A percentile compares a stretch with the other conserved stretches of the same genome.
Conservation (phyloP, 2,329 filamentous ascomycete species). For the Fusarium lateritium region DNA sequence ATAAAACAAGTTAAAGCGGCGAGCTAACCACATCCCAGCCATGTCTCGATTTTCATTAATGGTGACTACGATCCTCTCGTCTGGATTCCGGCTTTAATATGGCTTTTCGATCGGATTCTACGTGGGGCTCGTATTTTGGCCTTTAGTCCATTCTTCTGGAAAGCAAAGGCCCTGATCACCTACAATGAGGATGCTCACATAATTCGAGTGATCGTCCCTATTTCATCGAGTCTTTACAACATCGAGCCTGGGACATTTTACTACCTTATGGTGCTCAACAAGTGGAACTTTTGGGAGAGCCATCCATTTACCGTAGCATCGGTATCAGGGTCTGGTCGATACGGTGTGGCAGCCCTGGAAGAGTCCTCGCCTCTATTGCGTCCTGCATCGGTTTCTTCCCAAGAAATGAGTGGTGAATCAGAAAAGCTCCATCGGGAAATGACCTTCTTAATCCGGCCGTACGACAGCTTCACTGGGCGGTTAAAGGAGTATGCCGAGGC, state of each 20-base stretch:
- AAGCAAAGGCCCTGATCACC: neutral
- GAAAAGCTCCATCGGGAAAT: conserved; percentile 40
- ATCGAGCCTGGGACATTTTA: conserved; percentile 61
- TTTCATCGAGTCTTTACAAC: conserved; percentile 51
- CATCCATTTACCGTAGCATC: conserved; percentile 65
- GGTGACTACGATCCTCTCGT: conserved; percentile 60
- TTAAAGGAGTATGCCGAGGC: neutral
- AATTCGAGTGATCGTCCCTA: conserved; percentile 57
- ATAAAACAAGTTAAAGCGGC: accelerated
- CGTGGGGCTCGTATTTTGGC: neutral
- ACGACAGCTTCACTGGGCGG: conserved; percentile 59
- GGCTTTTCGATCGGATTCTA: conserved; percentile 1
- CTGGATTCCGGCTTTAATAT: conserved; percentile 2
- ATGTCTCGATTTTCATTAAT: conserved; percentile 65
- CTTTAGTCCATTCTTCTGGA: conserved; percentile 10
- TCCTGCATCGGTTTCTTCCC: accelerated
- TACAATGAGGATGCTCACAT: conserved; percentile 54
- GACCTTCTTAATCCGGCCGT: conserved; percentile 62
- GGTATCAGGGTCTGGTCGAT: conserved; percentile 29
- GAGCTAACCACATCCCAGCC: conserved; percentile 47
- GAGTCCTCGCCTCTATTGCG: neutral
- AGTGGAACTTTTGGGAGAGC: conserved; percentile 60
- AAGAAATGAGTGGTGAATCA: neutral
- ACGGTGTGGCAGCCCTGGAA: neutral
- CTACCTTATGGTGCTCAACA: conserved; percentile 60